A percentile compares a stretch with the other conserved stretches of the same genome.
phyloP scores from a whole-genome alignment of 352 stramenopile genomes.

The Phytophthora pisi region DNA sequence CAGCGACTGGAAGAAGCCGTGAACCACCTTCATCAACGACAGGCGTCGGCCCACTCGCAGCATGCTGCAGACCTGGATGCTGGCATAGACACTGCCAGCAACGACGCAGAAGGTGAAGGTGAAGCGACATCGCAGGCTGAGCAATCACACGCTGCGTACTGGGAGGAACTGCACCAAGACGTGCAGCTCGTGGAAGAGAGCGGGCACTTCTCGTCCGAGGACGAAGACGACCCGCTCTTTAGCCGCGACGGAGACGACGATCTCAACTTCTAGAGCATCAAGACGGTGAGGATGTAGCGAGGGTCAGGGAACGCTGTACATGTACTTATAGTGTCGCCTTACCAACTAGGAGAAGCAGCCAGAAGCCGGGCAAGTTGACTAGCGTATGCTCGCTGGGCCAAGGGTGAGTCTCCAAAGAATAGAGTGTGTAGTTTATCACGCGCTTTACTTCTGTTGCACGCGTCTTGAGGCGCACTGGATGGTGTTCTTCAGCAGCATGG shows the following conservation, averaged over 20 bases:
- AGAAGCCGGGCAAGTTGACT: conserved; percentile 13
- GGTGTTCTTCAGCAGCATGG: conserved; percentile 92
- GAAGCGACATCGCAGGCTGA: conserved; percentile 9
- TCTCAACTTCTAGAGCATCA: conserved; percentile 5
- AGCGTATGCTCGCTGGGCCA: conserved; percentile 7
- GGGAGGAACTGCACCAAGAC: conserved; percentile 73
- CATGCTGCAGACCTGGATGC: conserved; percentile 5
- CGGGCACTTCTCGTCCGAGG: conserved; percentile 73
- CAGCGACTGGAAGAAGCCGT: conserved; percentile 38
- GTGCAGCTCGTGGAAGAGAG: conserved; percentile 80
- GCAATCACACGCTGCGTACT: conserved; percentile 45
- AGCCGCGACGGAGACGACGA: conserved; percentile 13
- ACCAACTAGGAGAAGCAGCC: conserved; percentile 33
- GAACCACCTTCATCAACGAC: conserved; percentile 38
- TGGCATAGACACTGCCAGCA: background rate
- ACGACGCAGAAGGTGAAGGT: background rate
- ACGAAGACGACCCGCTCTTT: conserved; percentile 13
- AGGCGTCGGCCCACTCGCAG: conserved; percentile 43
- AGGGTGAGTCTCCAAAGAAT: conserved; percentile 24
- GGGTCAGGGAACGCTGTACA: conserved; percentile 25
- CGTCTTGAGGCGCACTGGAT: conserved; percentile 51
- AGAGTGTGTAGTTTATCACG: background rate
- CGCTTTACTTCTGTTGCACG: conserved; percentile 22
- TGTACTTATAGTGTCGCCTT: conserved; percentile 33
- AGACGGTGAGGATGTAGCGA: background rate